Evolutionary conservation across 805 yeast genomes (phyloP).

Genomic region (Schwanniomyces vanrijiae): DNA sequence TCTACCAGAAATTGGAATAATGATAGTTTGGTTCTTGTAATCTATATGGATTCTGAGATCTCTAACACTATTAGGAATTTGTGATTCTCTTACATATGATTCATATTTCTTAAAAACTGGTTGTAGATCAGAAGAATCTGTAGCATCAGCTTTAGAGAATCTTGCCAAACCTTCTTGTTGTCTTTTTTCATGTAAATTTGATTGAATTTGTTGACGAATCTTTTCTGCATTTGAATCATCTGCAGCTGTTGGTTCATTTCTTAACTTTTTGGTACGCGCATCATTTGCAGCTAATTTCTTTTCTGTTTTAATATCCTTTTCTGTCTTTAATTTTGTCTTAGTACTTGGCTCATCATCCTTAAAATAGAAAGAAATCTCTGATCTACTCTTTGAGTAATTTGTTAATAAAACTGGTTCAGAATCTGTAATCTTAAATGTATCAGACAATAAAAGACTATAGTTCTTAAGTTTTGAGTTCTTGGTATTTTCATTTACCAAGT

Average conservation of each 20-base stretch:
- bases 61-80: constrained; percentile 79
- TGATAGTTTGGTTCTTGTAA: constrained; percentile 80
- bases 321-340: constrained; percentile 32
- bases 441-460: constrained; percentile 75
- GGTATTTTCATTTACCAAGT: constrained; percentile 48
- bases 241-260: constrained; percentile 67
- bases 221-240: constrained; percentile 67
- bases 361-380: constrained; percentile 81
- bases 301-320: constrained; percentile 36
- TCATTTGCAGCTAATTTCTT: constrained; percentile 26
- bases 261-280: constrained; percentile 65
- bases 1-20: constrained; percentile 89
- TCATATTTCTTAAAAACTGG: constrained; percentile 90
- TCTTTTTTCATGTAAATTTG: constrained; percentile 77
- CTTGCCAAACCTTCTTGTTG: constrained; percentile 84
- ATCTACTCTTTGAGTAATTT: constrained; percentile 65
- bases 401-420: constrained; percentile 68
- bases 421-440: constrained; percentile 71
- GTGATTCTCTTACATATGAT: constrained; percentile 90
- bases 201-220: constrained; percentile 79
- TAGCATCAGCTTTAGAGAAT: constrained; percentile 77
- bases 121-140: constrained; percentile 57
- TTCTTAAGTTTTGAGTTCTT: constrained; percentile 50
- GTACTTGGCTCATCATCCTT: constrained; percentile 55
- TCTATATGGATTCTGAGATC: constrained; percentile 89